Evolutionary conservation across 1,284 basidiomycete species (phyloP), one percentile per base, ranked within the genome.

Genomic region (Puccinia horiana): DNA sequence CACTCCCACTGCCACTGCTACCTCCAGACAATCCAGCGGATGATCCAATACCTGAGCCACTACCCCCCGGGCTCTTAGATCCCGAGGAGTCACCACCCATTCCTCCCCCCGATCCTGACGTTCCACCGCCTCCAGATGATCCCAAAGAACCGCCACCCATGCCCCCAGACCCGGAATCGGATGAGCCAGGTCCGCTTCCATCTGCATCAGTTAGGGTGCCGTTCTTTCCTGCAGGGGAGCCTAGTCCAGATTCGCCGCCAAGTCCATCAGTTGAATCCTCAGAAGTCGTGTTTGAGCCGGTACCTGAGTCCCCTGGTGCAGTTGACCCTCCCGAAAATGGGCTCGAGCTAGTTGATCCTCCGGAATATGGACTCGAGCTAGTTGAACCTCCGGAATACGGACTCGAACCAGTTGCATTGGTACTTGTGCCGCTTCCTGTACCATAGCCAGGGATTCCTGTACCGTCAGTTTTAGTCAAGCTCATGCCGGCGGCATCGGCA

Each of bases 171-270:
- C 61, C 61, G 35, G 61, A 37, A 16, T 18, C 35, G 1, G 61
- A 37, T 14, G 32, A 9, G 61, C 61, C 61, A 42, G 63, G 20
- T n/a, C 37, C 40, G 16, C 40, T 69, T 23, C 65, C 40, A 26
- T 44, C 65, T 8, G 65, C 40, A 69, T 47, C 65, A 12, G 37
- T 40, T 23, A 29, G 1, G 20, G 65, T 47, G 16, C 65, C 65
- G 42, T 69, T 69, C 11, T 69, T 69, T 3, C 65, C 65, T 40
- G 49, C 70, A 52, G 72, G 54, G 8, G 72, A 32, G 20, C 69
- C 32, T 20, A n/a, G 9, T 18, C 20, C 26, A 37, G 52, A 61
- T n/a, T 4, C 26, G 1, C 49, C 49, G 18, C 23, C 18, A 18
- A 4, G 16, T 35, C 29, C 29, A 6, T 49, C 35, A 5, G 42